Percentiles rank a stretch among this genome's conserved stretches.
phyloP scores from a whole-genome alignment of 306 rosid genomes.

The Erythrophleum fordii region DNA sequence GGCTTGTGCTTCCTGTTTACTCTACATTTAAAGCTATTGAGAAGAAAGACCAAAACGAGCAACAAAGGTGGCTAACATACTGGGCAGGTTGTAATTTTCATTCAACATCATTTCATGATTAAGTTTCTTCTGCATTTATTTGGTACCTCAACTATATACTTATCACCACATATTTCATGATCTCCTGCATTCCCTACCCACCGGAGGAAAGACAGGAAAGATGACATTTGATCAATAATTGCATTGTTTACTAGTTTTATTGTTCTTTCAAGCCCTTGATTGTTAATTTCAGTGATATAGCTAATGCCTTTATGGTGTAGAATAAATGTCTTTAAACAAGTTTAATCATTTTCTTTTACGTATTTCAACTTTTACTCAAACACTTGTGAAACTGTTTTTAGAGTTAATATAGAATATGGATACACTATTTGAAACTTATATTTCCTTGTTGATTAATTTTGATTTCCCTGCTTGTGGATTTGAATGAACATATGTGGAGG shows the following conservation, averaged over 20 bases:
- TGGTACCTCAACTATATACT: background rate
- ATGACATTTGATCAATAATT: background rate
- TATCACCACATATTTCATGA: background rate
- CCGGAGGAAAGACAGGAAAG: background rate
- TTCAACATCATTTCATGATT: slow-evolving; percentile 2
- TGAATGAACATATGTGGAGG: background rate
- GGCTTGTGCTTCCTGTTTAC: slow-evolving; percentile 60
- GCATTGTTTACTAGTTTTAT: background rate
- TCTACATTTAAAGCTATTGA: slow-evolving; percentile 69
- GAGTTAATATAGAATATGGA: background rate
- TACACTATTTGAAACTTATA: background rate
- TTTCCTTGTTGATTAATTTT: background rate
- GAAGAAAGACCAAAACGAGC: slow-evolving; percentile 51
- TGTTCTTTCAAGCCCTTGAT: background rate
- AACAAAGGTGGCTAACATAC: slow-evolving; percentile 57
- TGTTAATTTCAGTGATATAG: slow-evolving; percentile 13
- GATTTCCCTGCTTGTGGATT: slow-evolving; percentile 15
- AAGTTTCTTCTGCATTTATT: background rate
- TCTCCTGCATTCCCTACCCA: background rate
- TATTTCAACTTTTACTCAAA: background rate
- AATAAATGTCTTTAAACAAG: background rate
- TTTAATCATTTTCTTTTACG: background rate
- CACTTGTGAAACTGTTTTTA: background rate
- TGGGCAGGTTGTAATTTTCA: slow-evolving; percentile 57
- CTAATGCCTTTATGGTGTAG: background rate